Percentiles rank a stretch among this genome's conserved stretches.
phyloP scores from a whole-genome alignment of 768 basidiomycete genomes.

The Naematelia encephala region DNA sequence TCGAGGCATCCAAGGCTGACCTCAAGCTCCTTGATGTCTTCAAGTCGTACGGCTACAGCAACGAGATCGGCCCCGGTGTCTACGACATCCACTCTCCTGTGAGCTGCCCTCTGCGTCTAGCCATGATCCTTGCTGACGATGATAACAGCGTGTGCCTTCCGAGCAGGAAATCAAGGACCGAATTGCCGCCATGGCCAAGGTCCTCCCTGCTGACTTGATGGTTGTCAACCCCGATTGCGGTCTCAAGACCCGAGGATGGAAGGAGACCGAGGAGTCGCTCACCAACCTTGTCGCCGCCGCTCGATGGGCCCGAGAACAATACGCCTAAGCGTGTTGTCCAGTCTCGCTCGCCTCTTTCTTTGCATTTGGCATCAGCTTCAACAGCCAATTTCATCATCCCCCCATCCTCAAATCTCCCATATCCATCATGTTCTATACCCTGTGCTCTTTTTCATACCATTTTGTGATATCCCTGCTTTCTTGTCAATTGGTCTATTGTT shows the following conservation, averaged over 20 bases:
- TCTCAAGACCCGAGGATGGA: slow-evolving; percentile 98
- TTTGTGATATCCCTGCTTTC: neutral
- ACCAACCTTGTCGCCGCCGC: slow-evolving; percentile 84
- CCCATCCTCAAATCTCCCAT: slow-evolving; percentile 7
- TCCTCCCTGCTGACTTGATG: slow-evolving; percentile 69
- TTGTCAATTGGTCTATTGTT: neutral
- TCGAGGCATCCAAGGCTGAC: slow-evolving; percentile 97
- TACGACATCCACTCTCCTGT: slow-evolving; percentile 96
- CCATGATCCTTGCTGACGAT: neutral
- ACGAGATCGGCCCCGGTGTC: slow-evolving; percentile 94
- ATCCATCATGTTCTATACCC: slow-evolving; percentile 1
- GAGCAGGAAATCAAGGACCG: slow-evolving; percentile 93
- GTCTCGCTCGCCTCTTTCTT: neutral
- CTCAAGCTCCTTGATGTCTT: slow-evolving; percentile 95
- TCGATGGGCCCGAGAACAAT: slow-evolving; percentile 82
- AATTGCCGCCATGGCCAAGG: slow-evolving; percentile 74
- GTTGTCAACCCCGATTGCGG: slow-evolving; percentile 98
- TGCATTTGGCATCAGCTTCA: slow-evolving; percentile 33
- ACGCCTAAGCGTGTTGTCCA: slow-evolving; percentile 59
- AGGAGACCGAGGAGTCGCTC: slow-evolving; percentile 90
- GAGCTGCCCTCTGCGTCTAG: neutral
- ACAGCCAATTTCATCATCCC: slow-evolving; percentile 22
- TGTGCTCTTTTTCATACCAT: neutral
- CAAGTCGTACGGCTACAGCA: slow-evolving; percentile 91
- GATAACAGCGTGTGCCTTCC: slow-evolving; percentile 69